Evolutionary conservation across 2,329 filamentous ascomycete genomes (phyloP).

Genomic region (Atkinsonella texensis): DNA sequence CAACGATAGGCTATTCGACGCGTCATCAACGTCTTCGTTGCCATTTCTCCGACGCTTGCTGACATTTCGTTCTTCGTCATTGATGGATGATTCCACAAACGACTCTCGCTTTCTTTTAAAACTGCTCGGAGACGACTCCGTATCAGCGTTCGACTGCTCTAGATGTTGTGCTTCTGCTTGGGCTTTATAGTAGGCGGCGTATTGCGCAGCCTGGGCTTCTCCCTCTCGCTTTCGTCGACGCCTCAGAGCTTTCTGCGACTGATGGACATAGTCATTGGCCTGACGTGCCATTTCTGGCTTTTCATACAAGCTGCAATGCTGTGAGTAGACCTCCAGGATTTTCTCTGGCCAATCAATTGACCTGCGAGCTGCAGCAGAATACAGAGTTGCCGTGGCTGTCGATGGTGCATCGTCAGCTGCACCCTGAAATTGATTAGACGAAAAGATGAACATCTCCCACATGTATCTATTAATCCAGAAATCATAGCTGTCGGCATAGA

Average conservation of each 20-base stretch:
- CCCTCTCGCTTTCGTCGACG: slow-evolving; percentile 56
- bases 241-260: slow-evolving; percentile 49
- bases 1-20: slow-evolving; percentile 19
- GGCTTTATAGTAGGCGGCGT: slow-evolving; percentile 27
- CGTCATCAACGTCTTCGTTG: slow-evolving; percentile 16
- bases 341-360: slow-evolving; percentile 68
- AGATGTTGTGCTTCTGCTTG: slow-evolving; percentile 12
- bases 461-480: slow-evolving; percentile 91
- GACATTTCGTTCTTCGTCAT: slow-evolving; percentile 29
- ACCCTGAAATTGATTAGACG: slow-evolving; percentile 36
- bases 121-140: slow-evolving; percentile 25
- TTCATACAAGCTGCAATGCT: slow-evolving; percentile 86
- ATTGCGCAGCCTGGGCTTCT: slow-evolving; percentile 42
- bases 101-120: slow-evolving; percentile 67
- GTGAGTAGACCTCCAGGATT: slow-evolving; percentile 59
- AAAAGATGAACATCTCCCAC: slow-evolving; percentile 69
- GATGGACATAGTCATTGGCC: slow-evolving; percentile 62
- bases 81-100: slow-evolving; percentile 29
- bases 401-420: slow-evolving; percentile 44
- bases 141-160: slow-evolving; percentile 6
- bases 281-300: slow-evolving; percentile 60
- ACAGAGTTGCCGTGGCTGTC: slow-evolving; percentile 63
- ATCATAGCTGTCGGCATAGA: slow-evolving; percentile 67
- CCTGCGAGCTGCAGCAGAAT: slow-evolving; percentile 51
- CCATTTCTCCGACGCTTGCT: slow-evolving; percentile 56